Conservation (phyloP, 75 land plant species). For the Picea sitchensis region DNA sequence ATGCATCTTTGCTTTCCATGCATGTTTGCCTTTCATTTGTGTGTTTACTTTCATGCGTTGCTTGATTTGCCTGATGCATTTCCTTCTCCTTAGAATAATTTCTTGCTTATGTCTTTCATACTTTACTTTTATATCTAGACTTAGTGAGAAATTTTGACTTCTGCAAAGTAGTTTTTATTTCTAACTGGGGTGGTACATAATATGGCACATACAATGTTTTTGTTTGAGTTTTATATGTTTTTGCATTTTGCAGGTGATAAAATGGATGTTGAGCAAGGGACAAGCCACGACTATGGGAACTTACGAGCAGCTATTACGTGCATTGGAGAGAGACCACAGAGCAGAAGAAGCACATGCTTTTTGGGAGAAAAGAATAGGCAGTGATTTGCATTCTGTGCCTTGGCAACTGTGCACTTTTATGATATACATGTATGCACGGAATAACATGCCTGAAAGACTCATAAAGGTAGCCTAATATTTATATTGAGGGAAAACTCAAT, state of each 20-base stretch:
- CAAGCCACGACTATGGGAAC: constrained; percentile 86
- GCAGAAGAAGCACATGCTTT: constrained; percentile 81
- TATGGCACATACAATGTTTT: too few relatives aligned
- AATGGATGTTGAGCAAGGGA: constrained; percentile 97
- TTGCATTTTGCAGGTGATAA: constrained; percentile 48
- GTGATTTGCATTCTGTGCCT: constrained; percentile 68
- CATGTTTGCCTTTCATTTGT: too few relatives aligned
- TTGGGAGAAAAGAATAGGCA: constrained; percentile 63
- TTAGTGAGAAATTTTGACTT: too few relatives aligned
- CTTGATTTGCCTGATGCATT: too few relatives aligned
- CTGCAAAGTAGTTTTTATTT: too few relatives aligned
- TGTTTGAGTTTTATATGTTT: too few relatives aligned
- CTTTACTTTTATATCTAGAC: too few relatives aligned
- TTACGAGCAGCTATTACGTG: constrained; percentile 59
- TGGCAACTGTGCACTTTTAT: constrained; percentile 68
- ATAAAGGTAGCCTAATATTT: constrained; percentile 50
- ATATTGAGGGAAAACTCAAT: neutral
- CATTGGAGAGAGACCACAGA: constrained; percentile 81
- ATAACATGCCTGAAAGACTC: constrained; percentile 64
- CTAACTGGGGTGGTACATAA: too few relatives aligned
- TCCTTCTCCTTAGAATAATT: too few relatives aligned
- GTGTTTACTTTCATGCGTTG: too few relatives aligned
- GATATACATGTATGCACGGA: constrained; percentile 71
- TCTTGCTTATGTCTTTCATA: too few relatives aligned
- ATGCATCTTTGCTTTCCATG: too few relatives aligned